Base-by-base conservation (phyloP, 225 moss, liverwort and hornwort species). In the Bryum argenteum region DNA sequence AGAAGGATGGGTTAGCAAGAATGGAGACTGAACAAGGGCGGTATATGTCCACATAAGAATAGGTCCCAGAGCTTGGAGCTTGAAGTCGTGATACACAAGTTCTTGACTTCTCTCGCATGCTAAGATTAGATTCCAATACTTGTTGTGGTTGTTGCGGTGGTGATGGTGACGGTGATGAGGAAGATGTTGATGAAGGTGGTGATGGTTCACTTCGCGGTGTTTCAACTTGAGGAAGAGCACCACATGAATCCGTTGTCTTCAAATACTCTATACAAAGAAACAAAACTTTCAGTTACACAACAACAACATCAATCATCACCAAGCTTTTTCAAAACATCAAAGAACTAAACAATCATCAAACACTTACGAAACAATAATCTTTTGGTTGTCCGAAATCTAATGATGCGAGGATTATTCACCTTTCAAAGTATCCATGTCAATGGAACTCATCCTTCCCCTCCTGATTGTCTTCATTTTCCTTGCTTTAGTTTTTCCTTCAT, bases 1-100 rank as follows among this genome's bases (percentile, higher is more conserved):
- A 86, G 66, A 66, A 86, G 19, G 83, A 75, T 0, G 80, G 78
- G 28, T 86, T 80, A 54, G 80, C 37, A 10, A 80, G 75, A 33
- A 75, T 75, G 65, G 80, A 78, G 44, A 80, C 77, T 15, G 86
- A 83, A 51, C 70, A 67, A 0, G 81, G 66, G 12, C 53, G 75
- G 58, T 75, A 81, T 6, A 54, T 43, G 3, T 85, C 75, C 19
- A 80, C 69, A 22, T 58, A 77, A 0, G 74, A 72, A 42, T 45
- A 58, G 1, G 81, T 12, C 10, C 66, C 76, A 0, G 82, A 73
- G 28, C 51, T 71, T 2, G 86, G 72, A 6, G 70, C 78, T 73
- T 80, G 87, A 21, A 87, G 56, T 22, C 78, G 73, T 0, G 86
- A 80, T 2, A 75, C 77, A 28, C 65, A 61, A 26, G 67, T 79